Conservation (phyloP, 306 rosid genomes). For the Rosa chinensis region DNA sequence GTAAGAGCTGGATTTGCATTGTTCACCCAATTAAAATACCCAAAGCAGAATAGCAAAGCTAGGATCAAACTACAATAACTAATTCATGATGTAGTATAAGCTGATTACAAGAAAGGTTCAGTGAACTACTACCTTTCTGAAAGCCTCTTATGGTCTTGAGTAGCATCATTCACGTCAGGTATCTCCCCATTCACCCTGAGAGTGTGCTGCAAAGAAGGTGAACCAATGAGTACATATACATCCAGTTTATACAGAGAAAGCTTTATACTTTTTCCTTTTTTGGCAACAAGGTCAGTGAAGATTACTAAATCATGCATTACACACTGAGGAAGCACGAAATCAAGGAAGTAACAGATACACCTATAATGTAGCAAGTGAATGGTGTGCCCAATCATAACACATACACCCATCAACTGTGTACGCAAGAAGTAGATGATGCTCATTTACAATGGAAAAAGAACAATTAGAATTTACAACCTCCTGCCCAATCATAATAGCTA, state of each 20-base stretch:
- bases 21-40: background rate
- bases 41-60: background rate
- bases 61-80: background rate
- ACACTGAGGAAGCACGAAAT: background rate
- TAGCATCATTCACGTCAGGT: conserved; percentile 90
- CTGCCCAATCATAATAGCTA: too few species aligned
- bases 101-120: background rate
- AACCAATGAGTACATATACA: conserved; percentile 34
- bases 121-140: conserved; percentile 62
- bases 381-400: background rate
- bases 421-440: background rate
- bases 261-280: conserved; percentile 1
- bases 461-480: too few species aligned
- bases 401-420: background rate
- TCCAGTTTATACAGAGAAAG: conserved; percentile 22
- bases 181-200: conserved; percentile 93
- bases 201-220: conserved; percentile 72
- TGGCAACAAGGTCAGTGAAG: conserved; percentile 11
- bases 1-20: conserved; percentile 5
- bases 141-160: conserved; percentile 80
- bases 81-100: background rate
- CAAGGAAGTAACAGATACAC: background rate
- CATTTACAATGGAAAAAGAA: too few species aligned
- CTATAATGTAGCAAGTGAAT: background rate
- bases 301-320: background rate